A percentile compares a stretch with the other conserved stretches of the same genome.
Conservation (phyloP, 768 basidiomycete genomes). For the Mycena sanguinolenta region DNA sequence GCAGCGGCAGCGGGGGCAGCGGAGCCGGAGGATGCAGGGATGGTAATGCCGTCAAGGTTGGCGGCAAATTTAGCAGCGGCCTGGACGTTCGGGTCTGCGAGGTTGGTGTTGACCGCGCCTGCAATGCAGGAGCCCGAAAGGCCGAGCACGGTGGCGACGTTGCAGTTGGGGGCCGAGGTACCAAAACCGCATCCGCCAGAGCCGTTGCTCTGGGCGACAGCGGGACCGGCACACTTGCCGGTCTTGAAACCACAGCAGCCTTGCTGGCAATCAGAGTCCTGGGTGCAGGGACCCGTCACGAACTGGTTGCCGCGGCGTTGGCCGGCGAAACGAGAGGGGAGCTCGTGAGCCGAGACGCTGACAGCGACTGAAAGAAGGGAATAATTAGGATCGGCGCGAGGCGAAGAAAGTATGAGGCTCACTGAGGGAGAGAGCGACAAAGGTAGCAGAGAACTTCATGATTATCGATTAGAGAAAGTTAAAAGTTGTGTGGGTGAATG, state of each 20-base stretch:
- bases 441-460: conserved; percentile 35
- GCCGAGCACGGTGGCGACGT: conserved; percentile 33
- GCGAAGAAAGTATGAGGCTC: not conserved
- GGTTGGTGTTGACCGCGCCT: conserved; percentile 8
- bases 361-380: conserved; percentile 17
- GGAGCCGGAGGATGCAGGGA: conserved; percentile 13
- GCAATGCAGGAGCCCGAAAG: conserved; percentile 6
- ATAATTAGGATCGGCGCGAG: not conserved
- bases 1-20: conserved; percentile 2
- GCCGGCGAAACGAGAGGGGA: conserved; percentile 19
- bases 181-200: conserved; percentile 40
- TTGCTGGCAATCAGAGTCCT: conserved; percentile 39
- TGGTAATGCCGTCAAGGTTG: conserved; percentile 19
- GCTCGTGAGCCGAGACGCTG: conserved; percentile 22
- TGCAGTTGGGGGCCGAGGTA: conserved; percentile 35
- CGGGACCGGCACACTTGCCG: conserved; percentile 41
- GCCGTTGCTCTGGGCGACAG: conserved; percentile 38
- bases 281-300: conserved; percentile 36
- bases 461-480: conserved; percentile 6
- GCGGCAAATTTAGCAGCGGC: conserved; percentile 16
- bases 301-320: conserved; percentile 35
- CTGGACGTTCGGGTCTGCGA: conserved; percentile 17
- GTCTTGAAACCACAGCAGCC: conserved; percentile 40
- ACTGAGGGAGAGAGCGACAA: conserved; percentile 31
- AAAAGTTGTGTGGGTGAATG: conserved; percentile 11